phyloP scores from a whole-genome alignment of 805 yeast species.

The Zygosaccharomyces lentus region DNA sequence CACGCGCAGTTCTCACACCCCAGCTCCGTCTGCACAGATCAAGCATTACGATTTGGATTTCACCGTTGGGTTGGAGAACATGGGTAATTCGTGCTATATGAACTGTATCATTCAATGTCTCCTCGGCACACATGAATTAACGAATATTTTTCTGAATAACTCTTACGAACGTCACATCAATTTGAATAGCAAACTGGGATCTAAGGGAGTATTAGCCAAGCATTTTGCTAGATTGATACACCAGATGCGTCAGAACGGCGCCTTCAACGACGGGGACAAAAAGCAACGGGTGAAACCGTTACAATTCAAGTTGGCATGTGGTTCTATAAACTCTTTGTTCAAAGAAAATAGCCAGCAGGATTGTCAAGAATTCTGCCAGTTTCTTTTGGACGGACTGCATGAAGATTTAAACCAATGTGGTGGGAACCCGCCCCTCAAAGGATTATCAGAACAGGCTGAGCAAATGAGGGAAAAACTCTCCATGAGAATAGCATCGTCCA shows the following conservation, averaged over 20 bases:
- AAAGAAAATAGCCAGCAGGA: slow-evolving; percentile 85
- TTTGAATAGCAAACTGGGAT: slow-evolving; percentile 64
- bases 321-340: slow-evolving; percentile 68
- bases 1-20: slow-evolving; percentile 3
- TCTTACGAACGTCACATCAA: slow-evolving; percentile 65
- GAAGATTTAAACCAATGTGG: slow-evolving; percentile 80
- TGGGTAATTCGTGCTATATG: slow-evolving; percentile 93
- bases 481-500: slow-evolving; percentile 72
- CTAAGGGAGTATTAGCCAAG: slow-evolving; percentile 71
- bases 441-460: slow-evolving; percentile 69
- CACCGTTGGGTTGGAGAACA: slow-evolving; percentile 68
- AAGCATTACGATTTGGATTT: slow-evolving; percentile 34
- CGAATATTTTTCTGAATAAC: slow-evolving; percentile 57
- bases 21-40: slow-evolving; percentile 1
- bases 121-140: slow-evolving; percentile 63
- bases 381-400: slow-evolving; percentile 81
- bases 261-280: slow-evolving; percentile 24
- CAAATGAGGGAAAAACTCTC: slow-evolving; percentile 64
- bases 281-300: slow-evolving; percentile 50
- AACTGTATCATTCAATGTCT: slow-evolving; percentile 86
- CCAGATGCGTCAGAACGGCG: slow-evolving; percentile 46
- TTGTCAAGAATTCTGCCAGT: slow-evolving; percentile 88
- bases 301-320: slow-evolving; percentile 62
- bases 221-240: slow-evolving; percentile 58
- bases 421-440: slow-evolving; percentile 46